Base-by-base conservation (phyloP, 2,329 filamentous ascomycete genomes). In the Pyrenophora tritici-repentis region DNA sequence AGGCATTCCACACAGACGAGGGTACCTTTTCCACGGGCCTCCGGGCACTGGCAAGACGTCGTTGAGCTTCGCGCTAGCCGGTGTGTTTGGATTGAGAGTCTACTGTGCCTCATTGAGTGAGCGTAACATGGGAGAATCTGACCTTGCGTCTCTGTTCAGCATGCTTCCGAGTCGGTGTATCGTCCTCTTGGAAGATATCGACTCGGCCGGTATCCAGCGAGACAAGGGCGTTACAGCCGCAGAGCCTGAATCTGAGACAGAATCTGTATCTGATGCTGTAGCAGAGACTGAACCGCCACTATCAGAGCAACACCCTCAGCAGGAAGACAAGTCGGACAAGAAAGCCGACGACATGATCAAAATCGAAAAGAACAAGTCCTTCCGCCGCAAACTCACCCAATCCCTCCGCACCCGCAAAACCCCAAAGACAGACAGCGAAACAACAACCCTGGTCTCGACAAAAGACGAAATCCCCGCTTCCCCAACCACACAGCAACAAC, bases 1-100 rank as follows among this genome's bases (percentile, higher is more conserved):
- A 6, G 91, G 91, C 1, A 93, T 96, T 24, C 91, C 91, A 0
- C 95, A 95, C 69, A 83, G 91, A 12, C 82, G 91, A 4, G 91
- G 91, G 0, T 96, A 94, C 65, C 81, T 96, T 0, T 84, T 96
- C 13, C 80, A 92, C 58, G 91, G 91, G 0, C 89, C 90, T 0
- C 89, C 89, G 0, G 89, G 90, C 1, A 92, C 89, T 0, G 89
- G 90, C 12, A 94, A 93, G 73, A 88, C 85, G 1, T 64, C 59
- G 0, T 53, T 70, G n/a, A 64, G 60, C 1, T 68, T 72, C 22
- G 76, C 78, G 0, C 61, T 80, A 1, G 78, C 78, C 9, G 77
- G 77, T 1, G 71, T 79, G 31, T 80, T 80, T 47, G 76, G 77
- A 2, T 63, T 80, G 2, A 70, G 75, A 35, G 74, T 80, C 22